Conservation (phyloP, 306 rosid species). For the Inga oerstediana region DNA sequence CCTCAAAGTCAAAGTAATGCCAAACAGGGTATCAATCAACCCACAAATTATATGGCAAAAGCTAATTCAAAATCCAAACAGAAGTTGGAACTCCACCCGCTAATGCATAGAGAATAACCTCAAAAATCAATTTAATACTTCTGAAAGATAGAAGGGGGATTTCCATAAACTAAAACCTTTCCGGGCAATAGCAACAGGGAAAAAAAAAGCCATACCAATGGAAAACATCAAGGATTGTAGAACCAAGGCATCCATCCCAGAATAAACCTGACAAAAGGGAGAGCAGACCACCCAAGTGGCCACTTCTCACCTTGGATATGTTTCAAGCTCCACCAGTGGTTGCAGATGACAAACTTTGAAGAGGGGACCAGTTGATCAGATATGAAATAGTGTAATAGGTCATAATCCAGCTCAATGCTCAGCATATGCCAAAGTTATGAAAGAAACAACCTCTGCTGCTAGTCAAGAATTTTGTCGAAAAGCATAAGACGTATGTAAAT, state of each 20-base stretch:
- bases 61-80: neutral
- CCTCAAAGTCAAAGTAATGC: neutral
- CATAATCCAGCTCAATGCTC: conserved; percentile 26
- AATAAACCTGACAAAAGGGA: conserved; percentile 23
- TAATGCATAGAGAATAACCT: neutral
- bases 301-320: conserved; percentile 34
- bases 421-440: conserved; percentile 14
- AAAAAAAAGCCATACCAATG: conserved; percentile 41
- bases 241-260: conserved; percentile 32
- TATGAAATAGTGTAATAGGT: neutral
- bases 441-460: neutral
- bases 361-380: conserved; percentile 33
- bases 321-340: conserved; percentile 37
- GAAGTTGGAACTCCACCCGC: neutral
- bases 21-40: neutral
- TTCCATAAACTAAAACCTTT: conserved; percentile 7
- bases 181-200: conserved; percentile 14
- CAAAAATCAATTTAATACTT: conserved; percentile 25
- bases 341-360: conserved; percentile 30
- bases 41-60: neutral
- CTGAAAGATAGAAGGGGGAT: conserved; percentile 15
- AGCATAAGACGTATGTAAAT: neutral
- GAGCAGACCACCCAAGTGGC: conserved; percentile 33
- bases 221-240: conserved; percentile 22
- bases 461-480: neutral